Percentiles rank a stretch among this genome's conserved stretches.
phyloP scores from a whole-genome alignment of 139 green algal species.

The Chlamydomonas incerta region DNA sequence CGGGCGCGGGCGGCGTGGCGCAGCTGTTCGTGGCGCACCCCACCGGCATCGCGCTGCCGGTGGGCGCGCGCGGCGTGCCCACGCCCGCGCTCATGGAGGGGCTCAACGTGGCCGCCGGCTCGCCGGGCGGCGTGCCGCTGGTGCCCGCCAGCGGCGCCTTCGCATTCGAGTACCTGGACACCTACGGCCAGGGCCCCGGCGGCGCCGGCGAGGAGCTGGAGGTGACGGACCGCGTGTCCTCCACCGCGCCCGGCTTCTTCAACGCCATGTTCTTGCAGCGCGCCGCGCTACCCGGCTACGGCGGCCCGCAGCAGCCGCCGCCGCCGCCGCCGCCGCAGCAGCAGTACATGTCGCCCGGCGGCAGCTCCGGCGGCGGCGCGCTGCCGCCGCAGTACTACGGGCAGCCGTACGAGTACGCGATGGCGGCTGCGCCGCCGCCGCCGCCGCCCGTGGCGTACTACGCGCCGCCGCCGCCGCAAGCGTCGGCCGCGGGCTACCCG shows the following conservation, averaged over 20 bases:
- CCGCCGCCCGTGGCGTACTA: not conserved
- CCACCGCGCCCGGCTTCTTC: constrained; percentile 7
- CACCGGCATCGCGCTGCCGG: constrained; percentile 28
- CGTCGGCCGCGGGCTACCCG: not conserved
- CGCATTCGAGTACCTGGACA: constrained; percentile 32
- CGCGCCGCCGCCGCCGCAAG: not conserved
- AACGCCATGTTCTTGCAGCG: constrained; percentile 40
- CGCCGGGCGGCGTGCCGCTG: not conserved
- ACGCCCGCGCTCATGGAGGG: constrained; percentile 23
- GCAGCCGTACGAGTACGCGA: not conserved
- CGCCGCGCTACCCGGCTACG: not conserved
- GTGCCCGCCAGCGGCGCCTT: constrained; percentile 2
- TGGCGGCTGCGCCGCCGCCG: not conserved
- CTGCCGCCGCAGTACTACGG: not conserved
- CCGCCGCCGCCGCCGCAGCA: constrained; percentile 2
- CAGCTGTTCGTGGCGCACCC: constrained; percentile 48
- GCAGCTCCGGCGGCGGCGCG: not conserved
- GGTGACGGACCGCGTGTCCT: constrained; percentile 8
- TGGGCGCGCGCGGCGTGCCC: not conserved
- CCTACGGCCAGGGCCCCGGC: not conserved
- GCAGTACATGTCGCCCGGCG: not conserved
- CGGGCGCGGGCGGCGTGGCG: constrained; percentile 9
- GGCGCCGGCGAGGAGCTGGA: constrained; percentile 1
- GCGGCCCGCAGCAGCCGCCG: not conserved
- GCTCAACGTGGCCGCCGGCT: not conserved